A percentile compares a stretch with the other conserved stretches of the same genome.
Conservation (phyloP, 1,284 basidiomycete species). For the Sporisorium exsertum region DNA sequence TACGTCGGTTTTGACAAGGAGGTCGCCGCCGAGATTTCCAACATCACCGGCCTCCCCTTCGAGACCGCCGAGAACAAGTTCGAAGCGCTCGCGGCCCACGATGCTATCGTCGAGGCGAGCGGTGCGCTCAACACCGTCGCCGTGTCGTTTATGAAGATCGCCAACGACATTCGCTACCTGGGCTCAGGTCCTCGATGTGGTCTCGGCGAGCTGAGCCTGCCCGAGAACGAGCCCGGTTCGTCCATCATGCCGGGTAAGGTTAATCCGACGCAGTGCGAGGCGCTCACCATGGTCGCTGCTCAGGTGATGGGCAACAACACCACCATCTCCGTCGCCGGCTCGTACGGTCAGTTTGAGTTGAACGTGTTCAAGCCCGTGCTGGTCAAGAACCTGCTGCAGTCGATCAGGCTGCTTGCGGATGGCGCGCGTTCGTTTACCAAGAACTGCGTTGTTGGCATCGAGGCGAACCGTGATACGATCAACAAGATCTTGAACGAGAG, state of each 20-base stretch:
- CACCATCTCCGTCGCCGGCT: constrained; percentile 89
- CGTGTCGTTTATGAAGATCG: constrained; percentile 98
- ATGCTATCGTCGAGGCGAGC: constrained; percentile 96
- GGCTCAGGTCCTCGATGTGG: constrained; percentile 98
- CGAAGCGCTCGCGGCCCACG: constrained; percentile 95
- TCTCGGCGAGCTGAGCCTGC: constrained; percentile 90
- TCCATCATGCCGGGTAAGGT: constrained; percentile 99
- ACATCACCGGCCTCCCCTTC: constrained; percentile 89
- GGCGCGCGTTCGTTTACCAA: constrained; percentile 85
- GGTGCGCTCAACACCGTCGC: constrained; percentile 96
- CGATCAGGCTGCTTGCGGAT: constrained; percentile 91
- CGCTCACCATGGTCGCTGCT: constrained; percentile 94
- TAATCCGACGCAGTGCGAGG: constrained; percentile 99
- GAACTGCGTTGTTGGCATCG: constrained; percentile 95
- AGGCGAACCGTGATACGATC: constrained; percentile 95
- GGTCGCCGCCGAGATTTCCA: constrained; percentile 90
- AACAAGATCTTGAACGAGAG: constrained; percentile 85
- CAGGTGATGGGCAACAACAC: constrained; percentile 99
- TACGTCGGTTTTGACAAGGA: constrained; percentile 95
- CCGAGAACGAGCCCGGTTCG: constrained; percentile 98
- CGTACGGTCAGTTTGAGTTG: constrained; percentile 97
- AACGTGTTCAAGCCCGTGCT: constrained; percentile 99
- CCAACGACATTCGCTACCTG: constrained; percentile 98
- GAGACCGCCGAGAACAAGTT: constrained; percentile 99
- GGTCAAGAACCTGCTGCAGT: constrained; percentile 96